Conservation (phyloP, 1,139 yeast species). For the Candida pseudoviswanathii region DNA sequence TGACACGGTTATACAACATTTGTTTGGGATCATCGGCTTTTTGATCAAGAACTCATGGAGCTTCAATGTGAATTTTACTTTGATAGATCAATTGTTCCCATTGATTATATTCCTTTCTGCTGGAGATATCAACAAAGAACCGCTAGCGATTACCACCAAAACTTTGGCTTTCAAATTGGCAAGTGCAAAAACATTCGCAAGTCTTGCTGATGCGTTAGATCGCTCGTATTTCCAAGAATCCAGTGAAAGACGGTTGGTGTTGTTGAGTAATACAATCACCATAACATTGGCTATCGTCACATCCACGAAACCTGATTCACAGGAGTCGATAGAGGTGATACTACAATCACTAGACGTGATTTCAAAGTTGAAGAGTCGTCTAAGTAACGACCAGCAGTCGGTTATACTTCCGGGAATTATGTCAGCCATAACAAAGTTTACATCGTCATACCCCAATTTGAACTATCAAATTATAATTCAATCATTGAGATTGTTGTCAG, state of each 20-base stretch:
- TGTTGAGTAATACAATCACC: slow-evolving; percentile 31
- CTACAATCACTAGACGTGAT: slow-evolving; percentile 9
- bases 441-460: slow-evolving; percentile 23
- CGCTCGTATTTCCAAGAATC: slow-evolving; percentile 22
- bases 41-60: slow-evolving; percentile 36
- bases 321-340: slow-evolving; percentile 11
- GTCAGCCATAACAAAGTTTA: slow-evolving; percentile 35
- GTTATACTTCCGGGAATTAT: slow-evolving; percentile 44
- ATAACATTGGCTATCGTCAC: slow-evolving; percentile 22
- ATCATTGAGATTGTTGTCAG: slow-evolving; percentile 25
- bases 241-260: slow-evolving; percentile 22
- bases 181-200: slow-evolving; percentile 13
- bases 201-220: slow-evolving; percentile 5
- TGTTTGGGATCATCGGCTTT: slow-evolving; percentile 32
- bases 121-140: slow-evolving; percentile 11
- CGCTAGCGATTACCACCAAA: slow-evolving; percentile 8
- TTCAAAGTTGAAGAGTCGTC: slow-evolving; percentile 10
- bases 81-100: slow-evolving; percentile 42
- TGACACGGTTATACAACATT: slow-evolving; percentile 21
- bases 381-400: slow-evolving; percentile 34
- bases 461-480: slow-evolving; percentile 26
- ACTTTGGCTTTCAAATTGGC: slow-evolving; percentile 23
- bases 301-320: slow-evolving; percentile 13
- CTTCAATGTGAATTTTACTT: slow-evolving; percentile 23
- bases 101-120: slow-evolving; percentile 29